phyloP scores from a whole-genome alignment of 2,329 filamentous ascomycete genomes.

The Aspergillus quadricinctus region DNA sequence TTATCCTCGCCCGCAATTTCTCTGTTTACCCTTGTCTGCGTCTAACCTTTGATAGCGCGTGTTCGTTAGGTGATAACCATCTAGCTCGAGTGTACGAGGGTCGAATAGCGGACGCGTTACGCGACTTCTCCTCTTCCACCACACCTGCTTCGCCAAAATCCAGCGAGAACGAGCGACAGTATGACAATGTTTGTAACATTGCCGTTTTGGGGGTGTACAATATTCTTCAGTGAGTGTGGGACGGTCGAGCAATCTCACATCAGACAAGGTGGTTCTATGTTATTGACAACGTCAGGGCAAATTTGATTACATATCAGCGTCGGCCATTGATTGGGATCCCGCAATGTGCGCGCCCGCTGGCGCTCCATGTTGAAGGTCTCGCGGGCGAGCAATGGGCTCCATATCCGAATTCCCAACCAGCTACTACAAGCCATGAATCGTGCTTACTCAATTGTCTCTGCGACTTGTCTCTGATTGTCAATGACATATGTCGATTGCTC shows the following conservation, averaged over 20 bases:
- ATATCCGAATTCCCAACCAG: neutral
- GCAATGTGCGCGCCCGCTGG: neutral
- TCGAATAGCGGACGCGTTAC: slow-evolving; percentile 25
- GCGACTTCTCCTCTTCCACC: slow-evolving; percentile 1
- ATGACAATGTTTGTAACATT: neutral
- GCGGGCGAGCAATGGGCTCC: neutral
- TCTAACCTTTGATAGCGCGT: slow-evolving; percentile 9
- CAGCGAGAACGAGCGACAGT: slow-evolving; percentile 2
- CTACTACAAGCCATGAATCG: neutral
- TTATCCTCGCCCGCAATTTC: neutral
- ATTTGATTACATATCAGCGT: neutral
- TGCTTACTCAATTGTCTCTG: neutral
- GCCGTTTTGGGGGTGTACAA: slow-evolving; percentile 10
- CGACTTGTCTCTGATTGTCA: neutral
- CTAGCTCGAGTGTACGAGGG: slow-evolving; percentile 1
- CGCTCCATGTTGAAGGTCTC: neutral
- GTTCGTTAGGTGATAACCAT: slow-evolving; percentile 23
- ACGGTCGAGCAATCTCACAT: neutral
- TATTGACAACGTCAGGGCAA: neutral
- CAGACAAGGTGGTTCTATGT: neutral
- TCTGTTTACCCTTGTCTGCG: neutral
- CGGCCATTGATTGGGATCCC: neutral
- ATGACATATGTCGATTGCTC: neutral
- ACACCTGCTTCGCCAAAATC: slow-evolving; percentile 6
- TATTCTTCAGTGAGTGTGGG: neutral